Evolutionary conservation across 2,329 filamentous ascomycete genomes (phyloP), one percentile per base, ranked within the genome.

Genomic region (Fusarium palustre): DNA sequence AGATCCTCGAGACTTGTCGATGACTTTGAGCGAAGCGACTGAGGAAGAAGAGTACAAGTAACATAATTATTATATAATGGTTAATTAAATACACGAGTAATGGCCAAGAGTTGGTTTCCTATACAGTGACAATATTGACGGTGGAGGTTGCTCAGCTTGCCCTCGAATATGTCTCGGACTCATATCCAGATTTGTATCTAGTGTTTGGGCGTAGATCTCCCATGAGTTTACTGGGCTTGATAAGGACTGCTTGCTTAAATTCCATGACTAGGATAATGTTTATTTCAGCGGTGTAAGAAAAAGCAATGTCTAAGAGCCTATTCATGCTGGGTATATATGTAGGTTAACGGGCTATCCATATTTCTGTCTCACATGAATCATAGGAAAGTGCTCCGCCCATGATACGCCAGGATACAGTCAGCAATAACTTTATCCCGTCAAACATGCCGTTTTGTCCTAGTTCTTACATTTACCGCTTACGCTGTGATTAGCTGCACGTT

Each of bases 1-100:
- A 15, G 39, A 66, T 8, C 55, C 20, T 0, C 45, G 63, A 16
- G 63, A 66, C 6, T n/a, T 66, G 18, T 46, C 8, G 9, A 36
- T 66, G 34, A 66, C 63, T 1, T 39, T 66, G 12, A 66, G 39
- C n/a, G 62, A 66, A 15, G 63, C 63, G 9, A 66, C 63, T 2
- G 63, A 47, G n/a, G 38, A 55, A n/a, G 55, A 61, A 42, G 12
- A 46, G 22, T 61, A 66, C 20, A 22, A 0, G 18, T 66, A 45
- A 7, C 2, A n/a, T 16, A 8, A 13, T 2, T n/a, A 31, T 9
- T 60, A 3, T 3, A 16, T 16, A 15, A 30, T 43, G 47, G 13
- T 59, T 38, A 6, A 24, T 24, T n/a, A 3, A 33, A 31, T 9
- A 54, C 8, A 59, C 36, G 34, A 52, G 20, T 33, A 16, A 64